Evolutionary conservation across 2,329 filamentous ascomycete genomes (phyloP), one percentile per base, ranked within the genome.

Genomic region (Colletotrichum orbiculare): DNA sequence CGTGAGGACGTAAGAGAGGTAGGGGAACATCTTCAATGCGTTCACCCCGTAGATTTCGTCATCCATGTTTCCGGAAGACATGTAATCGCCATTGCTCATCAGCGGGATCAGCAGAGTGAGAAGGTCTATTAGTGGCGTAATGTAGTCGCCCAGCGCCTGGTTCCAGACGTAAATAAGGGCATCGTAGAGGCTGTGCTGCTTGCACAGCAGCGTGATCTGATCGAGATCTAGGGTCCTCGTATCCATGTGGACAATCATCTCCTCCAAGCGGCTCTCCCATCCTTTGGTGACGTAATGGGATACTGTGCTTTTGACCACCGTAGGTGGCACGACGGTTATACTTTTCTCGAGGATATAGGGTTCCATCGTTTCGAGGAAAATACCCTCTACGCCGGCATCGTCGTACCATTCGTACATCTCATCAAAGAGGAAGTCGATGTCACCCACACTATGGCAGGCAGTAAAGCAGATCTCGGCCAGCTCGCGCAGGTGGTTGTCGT

Each of bases 151-250:
- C 35, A 99, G 82, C 3, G 93, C 94, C 76, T 93, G 91, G 66
- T 97, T 98, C 96, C 96, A 99, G 60, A 99, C 92, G 75, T 98
- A 97, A 47, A 96, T 94, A 61, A 97, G 86, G 2, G 96, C 96
- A 77, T 99, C 96, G 73, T 97, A 99, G 4, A 99, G 85, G 69
- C 91, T 88, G 75, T 98, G 90, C 74, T 95, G 91, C 76, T 96
- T 97, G 83, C 96, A 99, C 33, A 99, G 83, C 11, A 87, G 86
- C 0, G 95, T 97, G 63, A 97, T 89, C 76, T 98, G 93, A 74
- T 99, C 95, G 70, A 99, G 89, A 74, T 99, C 96, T 74, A 99
- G 89, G 0, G 94, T 97, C 12, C 87, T 83, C 1, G 95, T 97
- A 71, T 97, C 91, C 79, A 99, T 90, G 69, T 95, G 90, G 75